Evolutionary conservation across 805 yeast species (phyloP).

Genomic region (Kazachstania viticola): DNA sequence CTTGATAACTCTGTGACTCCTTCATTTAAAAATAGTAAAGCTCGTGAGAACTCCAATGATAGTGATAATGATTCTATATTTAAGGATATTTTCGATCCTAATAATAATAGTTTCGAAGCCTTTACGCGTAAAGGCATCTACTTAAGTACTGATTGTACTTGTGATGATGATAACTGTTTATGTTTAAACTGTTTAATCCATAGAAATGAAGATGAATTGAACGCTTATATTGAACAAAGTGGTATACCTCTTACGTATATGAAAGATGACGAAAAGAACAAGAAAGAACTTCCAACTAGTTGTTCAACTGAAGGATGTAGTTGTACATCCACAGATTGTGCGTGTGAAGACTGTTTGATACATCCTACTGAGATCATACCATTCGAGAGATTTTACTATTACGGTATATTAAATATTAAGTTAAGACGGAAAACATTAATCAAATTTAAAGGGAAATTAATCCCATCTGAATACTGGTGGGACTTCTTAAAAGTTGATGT

Average conservation of each 20-base stretch:
- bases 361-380: constrained; percentile 22
- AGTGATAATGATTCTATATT: background rate
- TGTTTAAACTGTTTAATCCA: constrained; percentile 27
- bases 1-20: background rate
- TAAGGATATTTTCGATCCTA: constrained; percentile 5
- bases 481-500: constrained; percentile 18
- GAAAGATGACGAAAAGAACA: constrained; percentile 3
- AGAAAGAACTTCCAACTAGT: constrained; percentile 1
- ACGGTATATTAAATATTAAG: constrained; percentile 18
- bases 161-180: constrained; percentile 22
- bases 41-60: no score
- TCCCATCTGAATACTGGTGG: constrained; percentile 28
- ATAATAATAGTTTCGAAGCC: constrained; percentile 18
- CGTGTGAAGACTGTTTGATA: constrained; percentile 13
- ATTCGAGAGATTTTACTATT: constrained; percentile 15
- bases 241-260: constrained; percentile 22
- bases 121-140: constrained; percentile 25
- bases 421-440: constrained; percentile 20
- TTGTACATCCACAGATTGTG: constrained; percentile 16
- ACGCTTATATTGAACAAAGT: constrained; percentile 19
- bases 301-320: constrained; percentile 9
- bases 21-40: background rate
- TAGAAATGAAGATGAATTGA: constrained; percentile 25
- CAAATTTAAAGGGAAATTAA: constrained; percentile 17
- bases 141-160: constrained; percentile 25